Evolutionary conservation across 805 yeast species (phyloP), one percentile per base, ranked within the genome.

Genomic region (Ogataea philodendri): DNA sequence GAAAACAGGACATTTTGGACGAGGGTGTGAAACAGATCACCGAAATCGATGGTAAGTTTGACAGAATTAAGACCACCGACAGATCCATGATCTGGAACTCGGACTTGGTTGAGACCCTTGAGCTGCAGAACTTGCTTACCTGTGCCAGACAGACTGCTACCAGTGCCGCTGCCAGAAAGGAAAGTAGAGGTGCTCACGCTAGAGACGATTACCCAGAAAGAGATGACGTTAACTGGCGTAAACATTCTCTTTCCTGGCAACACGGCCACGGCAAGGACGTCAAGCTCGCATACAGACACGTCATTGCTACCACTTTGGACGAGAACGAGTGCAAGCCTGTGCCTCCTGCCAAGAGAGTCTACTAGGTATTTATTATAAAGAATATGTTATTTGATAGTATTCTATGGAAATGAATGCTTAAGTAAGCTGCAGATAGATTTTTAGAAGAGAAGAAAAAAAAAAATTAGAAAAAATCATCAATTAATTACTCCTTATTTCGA

Each of bases 71-170:
- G 60, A 87, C 95, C 46, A 77, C 89, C 47, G 98, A 90, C 65
- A 81, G 96, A 70, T 87, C 96, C 10, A 87, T 93, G 97, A 89
- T 90, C 60, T 90, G 98, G 98, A 90, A 90, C 76, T 81, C 95
- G 32, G 98, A 90, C 64, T 72, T 90, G 60, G 95, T 89, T 35
- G 98, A 90, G 72, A 85, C 97, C 37, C 73, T 93, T 54, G 98
- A 90, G 68, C 74, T 90, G 62, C 96, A 89, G 67, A 90, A 90
- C 81, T 76, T 90, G 74, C 75, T 90, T 63, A 89, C 97, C 33
- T 87, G 97, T 74, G 97, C 97, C 44, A 79, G 82, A 47, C 98
- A 93, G 74, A 89, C 97, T 35, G 97, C 97, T 21, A 70, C 69
- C 49, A 77, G 95, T 45, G 98, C 98, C 34, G 88, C 93, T 45